A percentile compares a stretch with the other conserved stretches of the same genome.
Conservation (phyloP, 2,329 filamentous ascomycete species). For the Aureobasidium sp. region DNA sequence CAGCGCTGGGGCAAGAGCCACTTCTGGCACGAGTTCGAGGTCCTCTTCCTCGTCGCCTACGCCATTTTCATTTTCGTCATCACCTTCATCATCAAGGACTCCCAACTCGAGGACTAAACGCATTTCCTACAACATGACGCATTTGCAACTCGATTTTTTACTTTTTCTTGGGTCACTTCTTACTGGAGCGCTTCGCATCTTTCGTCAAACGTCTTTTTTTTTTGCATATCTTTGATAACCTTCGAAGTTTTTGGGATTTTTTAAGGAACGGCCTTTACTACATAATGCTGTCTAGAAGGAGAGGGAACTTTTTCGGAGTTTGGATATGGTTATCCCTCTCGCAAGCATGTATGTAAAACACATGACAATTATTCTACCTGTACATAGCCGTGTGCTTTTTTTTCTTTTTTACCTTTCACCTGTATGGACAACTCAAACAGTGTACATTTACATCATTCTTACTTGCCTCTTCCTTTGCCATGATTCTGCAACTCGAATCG, state of each 20-base stretch:
- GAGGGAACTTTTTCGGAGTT: conserved; percentile 6
- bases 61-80: conserved; percentile 16
- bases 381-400: conserved; percentile 9
- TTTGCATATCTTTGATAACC: conserved; percentile 7
- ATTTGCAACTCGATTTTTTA: background rate
- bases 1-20: conserved; percentile 17
- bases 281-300: conserved; percentile 15
- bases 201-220: background rate
- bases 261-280: conserved; percentile 1
- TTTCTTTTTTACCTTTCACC: background rate
- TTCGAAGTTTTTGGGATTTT: background rate
- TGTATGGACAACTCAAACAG: conserved; percentile 10
- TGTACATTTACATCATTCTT: conserved; percentile 5
- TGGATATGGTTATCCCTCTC: conserved; percentile 3
- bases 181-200: conserved; percentile 9
- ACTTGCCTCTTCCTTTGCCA: background rate
- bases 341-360: background rate
- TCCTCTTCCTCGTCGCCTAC: conserved; percentile 15
- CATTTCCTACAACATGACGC: background rate
- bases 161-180: conserved; percentile 7
- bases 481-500: background rate
- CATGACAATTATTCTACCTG: conserved; percentile 3
- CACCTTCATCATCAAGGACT: conserved; percentile 12
- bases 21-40: conserved; percentile 17
- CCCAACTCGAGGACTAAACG: background rate